These are phyloP conservation scores for Gracilaria gracilis DNA, from an alignment of 23 red algal species.

Conservation along the genomic window DNA sequence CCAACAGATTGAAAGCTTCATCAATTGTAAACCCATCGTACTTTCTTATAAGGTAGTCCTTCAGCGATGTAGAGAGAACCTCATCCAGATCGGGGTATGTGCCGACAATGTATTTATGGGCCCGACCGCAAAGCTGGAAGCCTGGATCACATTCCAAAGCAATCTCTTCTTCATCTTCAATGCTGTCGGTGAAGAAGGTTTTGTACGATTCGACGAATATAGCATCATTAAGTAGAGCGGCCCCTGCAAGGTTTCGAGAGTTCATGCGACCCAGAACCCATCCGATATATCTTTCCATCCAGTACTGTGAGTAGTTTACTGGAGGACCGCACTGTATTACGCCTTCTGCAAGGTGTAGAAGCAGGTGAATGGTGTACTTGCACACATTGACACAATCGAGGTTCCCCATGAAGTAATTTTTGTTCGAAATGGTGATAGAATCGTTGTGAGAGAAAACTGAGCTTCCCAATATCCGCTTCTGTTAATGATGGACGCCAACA, in stretches of 20 bases:
- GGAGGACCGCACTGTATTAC: background rate
- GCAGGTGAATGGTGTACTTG: slow-evolving; percentile 4
- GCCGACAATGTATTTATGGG: background rate
- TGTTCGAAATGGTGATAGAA: slow-evolving; percentile 31
- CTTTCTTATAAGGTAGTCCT: background rate
- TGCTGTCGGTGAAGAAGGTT: background rate
- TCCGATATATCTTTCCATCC: slow-evolving; percentile 40
- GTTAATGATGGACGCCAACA: background rate
- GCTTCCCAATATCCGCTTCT: background rate
- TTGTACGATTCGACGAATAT: slow-evolving; percentile 27
- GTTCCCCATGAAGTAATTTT: background rate
- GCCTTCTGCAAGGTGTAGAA: slow-evolving; percentile 5
- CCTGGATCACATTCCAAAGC: background rate
- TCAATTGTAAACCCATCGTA: background rate
- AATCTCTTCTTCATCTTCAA: background rate
- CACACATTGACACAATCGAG: background rate
- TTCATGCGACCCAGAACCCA: slow-evolving; percentile 7
- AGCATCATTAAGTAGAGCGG: background rate
- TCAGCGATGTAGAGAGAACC: background rate
- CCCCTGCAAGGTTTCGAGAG: background rate
- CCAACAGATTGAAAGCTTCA: background rate
- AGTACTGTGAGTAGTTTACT: slow-evolving; percentile 26
- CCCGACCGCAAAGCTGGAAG: background rate
- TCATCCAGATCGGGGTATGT: background rate
- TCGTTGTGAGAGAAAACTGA: background rate